phyloP scores from a whole-genome alignment of 2,329 filamentous ascomycete species.

The Ophiostoma sp. region DNA sequence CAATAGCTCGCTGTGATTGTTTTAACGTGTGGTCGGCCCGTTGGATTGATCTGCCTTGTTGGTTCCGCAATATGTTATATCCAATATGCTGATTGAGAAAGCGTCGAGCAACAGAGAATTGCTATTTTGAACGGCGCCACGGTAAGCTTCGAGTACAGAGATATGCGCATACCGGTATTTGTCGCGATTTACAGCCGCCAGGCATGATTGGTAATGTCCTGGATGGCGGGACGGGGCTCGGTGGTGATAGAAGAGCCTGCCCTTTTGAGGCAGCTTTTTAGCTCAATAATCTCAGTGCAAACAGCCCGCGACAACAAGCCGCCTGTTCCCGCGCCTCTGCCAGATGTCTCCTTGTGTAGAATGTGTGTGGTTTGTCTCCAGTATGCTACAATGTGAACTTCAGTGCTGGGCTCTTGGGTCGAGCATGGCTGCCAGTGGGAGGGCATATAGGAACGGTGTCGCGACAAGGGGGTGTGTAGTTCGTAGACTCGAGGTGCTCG shows the following conservation, averaged over 20 bases:
- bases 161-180: neutral
- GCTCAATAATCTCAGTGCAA: neutral
- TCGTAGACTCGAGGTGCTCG: neutral
- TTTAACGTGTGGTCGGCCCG: too few relatives aligned
- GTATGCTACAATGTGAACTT: neutral
- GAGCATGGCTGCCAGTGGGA: neutral
- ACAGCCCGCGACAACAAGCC: neutral
- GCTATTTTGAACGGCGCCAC: too few relatives aligned
- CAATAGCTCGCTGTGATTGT: neutral
- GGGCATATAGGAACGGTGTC: neutral
- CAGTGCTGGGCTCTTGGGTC: neutral
- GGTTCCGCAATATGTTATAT: too few relatives aligned
- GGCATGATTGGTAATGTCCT: neutral
- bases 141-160: neutral
- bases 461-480: neutral
- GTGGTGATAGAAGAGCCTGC: neutral
- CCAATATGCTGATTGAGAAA: too few relatives aligned
- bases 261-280: neutral
- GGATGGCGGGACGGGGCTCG: neutral
- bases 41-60: too few relatives aligned
- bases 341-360: neutral
- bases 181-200: neutral
- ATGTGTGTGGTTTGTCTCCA: neutral
- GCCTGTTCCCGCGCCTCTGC: neutral
- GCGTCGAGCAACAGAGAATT: too few relatives aligned